Conservation (phyloP, 768 basidiomycete genomes). For the Pisolithus microcarpus region DNA sequence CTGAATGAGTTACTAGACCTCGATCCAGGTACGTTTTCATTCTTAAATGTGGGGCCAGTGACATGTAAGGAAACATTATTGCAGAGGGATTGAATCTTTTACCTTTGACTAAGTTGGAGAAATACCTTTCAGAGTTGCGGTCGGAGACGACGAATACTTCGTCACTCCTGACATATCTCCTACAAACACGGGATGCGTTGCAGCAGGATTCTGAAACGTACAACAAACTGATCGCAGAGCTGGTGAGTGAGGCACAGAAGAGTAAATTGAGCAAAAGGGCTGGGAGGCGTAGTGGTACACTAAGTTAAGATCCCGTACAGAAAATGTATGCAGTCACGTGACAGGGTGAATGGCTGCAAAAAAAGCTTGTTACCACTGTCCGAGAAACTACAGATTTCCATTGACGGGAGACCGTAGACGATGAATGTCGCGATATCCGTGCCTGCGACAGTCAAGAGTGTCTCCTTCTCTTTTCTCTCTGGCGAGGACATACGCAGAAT, state of each 20-base stretch:
- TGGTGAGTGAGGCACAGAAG: constrained; percentile 89
- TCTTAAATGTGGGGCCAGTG: background rate
- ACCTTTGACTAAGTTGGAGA: constrained; percentile 60
- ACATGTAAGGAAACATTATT: constrained; percentile 4
- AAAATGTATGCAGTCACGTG: constrained; percentile 5
- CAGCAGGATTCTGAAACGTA: constrained; percentile 88
- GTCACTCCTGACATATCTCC: constrained; percentile 65
- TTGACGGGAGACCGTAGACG: background rate
- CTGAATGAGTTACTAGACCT: constrained; percentile 62
- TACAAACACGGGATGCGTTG: constrained; percentile 73
- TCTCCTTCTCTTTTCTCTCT: constrained; percentile 91
- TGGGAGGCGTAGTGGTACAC: constrained; percentile 43
- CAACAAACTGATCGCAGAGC: constrained; percentile 83
- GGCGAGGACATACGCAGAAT: constrained; percentile 84
- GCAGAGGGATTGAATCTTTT: constrained; percentile 68
- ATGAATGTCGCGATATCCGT: constrained; percentile 93
- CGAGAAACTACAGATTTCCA: background rate
- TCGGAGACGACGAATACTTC: constrained; percentile 71
- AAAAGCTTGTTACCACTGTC: constrained; percentile 8
- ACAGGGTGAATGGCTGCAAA: constrained; percentile 5
- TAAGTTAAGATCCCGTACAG: constrained; percentile 18
- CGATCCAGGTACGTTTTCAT: constrained; percentile 49
- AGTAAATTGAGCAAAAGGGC: constrained; percentile 60
- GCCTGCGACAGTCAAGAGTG: constrained; percentile 73
- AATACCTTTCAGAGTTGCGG: constrained; percentile 60